A percentile compares a stretch with the other conserved stretches of the same genome.
Conservation (phyloP, 306 rosid genomes). For the Oemleria cerasiformis region DNA sequence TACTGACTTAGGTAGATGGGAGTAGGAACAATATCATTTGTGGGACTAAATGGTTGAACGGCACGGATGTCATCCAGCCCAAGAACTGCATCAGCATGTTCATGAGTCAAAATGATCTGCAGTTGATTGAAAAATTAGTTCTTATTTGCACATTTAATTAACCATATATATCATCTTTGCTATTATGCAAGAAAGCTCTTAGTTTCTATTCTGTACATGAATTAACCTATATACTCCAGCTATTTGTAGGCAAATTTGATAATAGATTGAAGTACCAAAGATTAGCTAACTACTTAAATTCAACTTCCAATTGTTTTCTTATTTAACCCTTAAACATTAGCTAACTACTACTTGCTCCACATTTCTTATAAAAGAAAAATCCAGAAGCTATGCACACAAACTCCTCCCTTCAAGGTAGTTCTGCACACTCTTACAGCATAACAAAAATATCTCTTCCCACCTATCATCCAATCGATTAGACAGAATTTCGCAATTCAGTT, state of each 20-base stretch:
- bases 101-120: conserved; percentile 98
- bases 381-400: background rate
- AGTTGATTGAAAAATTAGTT: conserved; percentile 25
- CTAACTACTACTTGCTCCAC: too few species aligned
- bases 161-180: background rate
- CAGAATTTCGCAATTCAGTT: too few species aligned
- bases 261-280: too few species aligned
- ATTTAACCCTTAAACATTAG: too few species aligned
- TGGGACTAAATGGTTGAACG: conserved; percentile 77
- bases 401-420: background rate
- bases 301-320: background rate
- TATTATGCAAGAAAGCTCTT: background rate
- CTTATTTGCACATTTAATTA: background rate
- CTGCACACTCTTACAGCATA: background rate
- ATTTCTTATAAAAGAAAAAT: too few species aligned
- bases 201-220: background rate
- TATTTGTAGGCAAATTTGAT: too few species aligned
- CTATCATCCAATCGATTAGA: too few species aligned
- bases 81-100: conserved; percentile 99
- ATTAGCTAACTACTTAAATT: background rate
- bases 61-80: conserved; percentile 96
- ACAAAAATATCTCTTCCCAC: too few species aligned
- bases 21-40: conserved; percentile 85
- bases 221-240: background rate
- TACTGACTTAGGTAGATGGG: conserved; percentile 73